Evolutionary conservation across 208 protist species (phyloP).

Genomic region (Crithidia thermophila): DNA sequence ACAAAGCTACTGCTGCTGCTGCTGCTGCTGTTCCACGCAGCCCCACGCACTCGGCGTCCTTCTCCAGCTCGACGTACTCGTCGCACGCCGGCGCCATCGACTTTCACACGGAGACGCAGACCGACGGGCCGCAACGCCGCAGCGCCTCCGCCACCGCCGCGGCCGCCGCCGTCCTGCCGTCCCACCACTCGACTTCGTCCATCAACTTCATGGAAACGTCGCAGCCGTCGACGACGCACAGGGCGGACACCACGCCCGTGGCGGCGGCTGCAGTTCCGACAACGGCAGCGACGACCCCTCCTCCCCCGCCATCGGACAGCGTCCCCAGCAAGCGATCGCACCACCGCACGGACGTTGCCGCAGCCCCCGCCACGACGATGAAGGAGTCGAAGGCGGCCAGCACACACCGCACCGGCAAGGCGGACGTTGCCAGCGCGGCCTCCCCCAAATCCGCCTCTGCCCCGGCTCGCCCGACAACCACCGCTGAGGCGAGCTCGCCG

Average conservation of each 20-base stretch:
- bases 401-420: too few relatives aligned
- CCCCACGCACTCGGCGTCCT: constrained; percentile 8
- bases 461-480: background rate
- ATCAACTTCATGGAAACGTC: constrained; percentile 6
- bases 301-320: constrained; percentile 3
- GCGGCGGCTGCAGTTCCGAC: background rate
- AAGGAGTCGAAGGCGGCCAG: too few relatives aligned
- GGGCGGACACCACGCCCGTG: background rate
- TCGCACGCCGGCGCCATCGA: background rate
- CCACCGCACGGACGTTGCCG: too few relatives aligned
- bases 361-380: too few relatives aligned
- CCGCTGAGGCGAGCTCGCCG: background rate
- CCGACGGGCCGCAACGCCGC: background rate
- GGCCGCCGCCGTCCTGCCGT: background rate
- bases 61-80: background rate
- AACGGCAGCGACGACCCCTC: background rate
- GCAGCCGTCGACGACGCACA: background rate
- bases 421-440: too few relatives aligned
- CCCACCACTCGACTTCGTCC: constrained; percentile 6
- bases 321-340: background rate
- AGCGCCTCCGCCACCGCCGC: background rate
- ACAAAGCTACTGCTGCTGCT: background rate
- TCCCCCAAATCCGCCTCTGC: too few relatives aligned
- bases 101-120: constrained; percentile 10
- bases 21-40: background rate